Base-by-base conservation (phyloP, 202 grass and related monocot genomes). In the Eragrostis tef region DNA sequence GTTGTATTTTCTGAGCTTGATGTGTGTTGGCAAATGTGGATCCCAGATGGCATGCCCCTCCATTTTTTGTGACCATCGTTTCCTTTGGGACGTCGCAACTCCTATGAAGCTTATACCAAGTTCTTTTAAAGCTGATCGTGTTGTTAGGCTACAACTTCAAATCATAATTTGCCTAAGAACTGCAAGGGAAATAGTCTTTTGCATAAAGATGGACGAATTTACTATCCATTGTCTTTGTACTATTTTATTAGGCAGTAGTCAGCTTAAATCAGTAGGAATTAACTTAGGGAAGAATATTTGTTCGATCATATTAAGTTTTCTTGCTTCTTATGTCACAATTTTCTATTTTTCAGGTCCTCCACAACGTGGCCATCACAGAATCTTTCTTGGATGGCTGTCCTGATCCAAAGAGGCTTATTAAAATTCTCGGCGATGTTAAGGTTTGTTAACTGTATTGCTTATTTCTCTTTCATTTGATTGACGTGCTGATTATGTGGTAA, bases 361-460 rank as follows among this genome's bases (percentile, higher is more conserved):
- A 98, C 82, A 98, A 98, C 78, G 94, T 98, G 85, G 86, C 88
- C 53, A 88, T 98, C 47, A 74, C 94, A 16, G 79, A 98, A 85
- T 94, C 87, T 74, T 93, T 88, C 81, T 76, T 83, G 73, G 88
- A 94, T 77, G 89, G 76, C 48, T 92, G 90, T 88, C 77, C 87
- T 71, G 79, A 94, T 85, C 92, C 92, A 54, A 87, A 79, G 76
- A 94, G 85, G 51, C 58, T 98, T 39, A 86, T 98, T 72, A 77
- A 81, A 80, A 86, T 94, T 48, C 84, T 98, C 62, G 77, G 82
- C 70, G 89, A 86, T 60, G 85, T 94, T 83, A 98, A 98, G 88
- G 94, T 98, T 52, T 64, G 88, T 79, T 16, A 86, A 83, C 25
- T 27, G 2, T n/a, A 46, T 39, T 69, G 44, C 43, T 63, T 44